Evolutionary conservation across 441 rosid genomes (phyloP), one percentile per base, ranked within the genome.

Genomic region (Gossypium schwendimanii): DNA sequence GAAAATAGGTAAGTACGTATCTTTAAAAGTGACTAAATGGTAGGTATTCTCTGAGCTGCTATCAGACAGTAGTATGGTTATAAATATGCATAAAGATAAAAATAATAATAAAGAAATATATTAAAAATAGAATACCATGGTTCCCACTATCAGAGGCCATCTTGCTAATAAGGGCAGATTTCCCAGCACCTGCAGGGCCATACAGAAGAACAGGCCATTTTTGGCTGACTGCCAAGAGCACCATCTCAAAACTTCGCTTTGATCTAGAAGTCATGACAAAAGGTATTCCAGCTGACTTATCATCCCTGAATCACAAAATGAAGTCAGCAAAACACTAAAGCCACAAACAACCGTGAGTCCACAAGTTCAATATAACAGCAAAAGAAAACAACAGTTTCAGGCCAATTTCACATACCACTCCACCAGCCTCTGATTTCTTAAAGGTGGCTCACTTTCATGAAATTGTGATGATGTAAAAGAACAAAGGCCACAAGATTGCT

Each of bases 201-300:
- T 89, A 91, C 0, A 91, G 87, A 79, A 96, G 97, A 78, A 93
- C 93, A 74, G 99, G 98, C 89, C 98, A 91, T 81, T 83, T 93
- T 77, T 96, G 97, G 81, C 91, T 85, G 73, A 88, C 88, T 44
- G 98, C 97, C 82, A 93, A 79, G 50, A 87, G 78, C 65, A 84
- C 88, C 96, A 90, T 91, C 82, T 91, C 92, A 86, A 86, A 88
- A 71, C 96, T 88, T 81, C 78, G 89, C 84, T 74, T 84, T 74
- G 88, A 60, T 26, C 86, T 74, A 50, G 90, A 79, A 70, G 91
- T 90, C 80, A 89, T 71, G 49, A 87, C 86, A 89, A 89, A 91
- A 73, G 89, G 85, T 74, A 73, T 81, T 70, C 83, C 78, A 72
- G 52, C 76, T 55, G 87, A 77, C 61, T 76, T 76, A 72, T 72